Conservation (phyloP, 805 yeast species). For the Lipomyces sp. region DNA sequence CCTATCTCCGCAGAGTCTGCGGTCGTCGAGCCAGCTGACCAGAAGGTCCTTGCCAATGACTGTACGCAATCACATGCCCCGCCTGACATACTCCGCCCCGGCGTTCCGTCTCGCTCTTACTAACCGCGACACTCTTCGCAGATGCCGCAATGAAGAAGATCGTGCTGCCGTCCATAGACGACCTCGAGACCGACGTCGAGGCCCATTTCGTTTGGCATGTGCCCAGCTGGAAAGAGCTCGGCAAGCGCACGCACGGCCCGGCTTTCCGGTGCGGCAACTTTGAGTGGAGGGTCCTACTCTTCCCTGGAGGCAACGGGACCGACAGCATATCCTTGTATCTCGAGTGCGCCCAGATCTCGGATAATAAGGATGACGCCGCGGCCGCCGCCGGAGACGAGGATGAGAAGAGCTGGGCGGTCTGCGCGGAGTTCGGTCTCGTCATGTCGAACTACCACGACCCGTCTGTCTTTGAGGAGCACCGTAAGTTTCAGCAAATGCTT, state of each 20-base stretch:
- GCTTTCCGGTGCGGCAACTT: constrained; percentile 35
- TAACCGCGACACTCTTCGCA: not conserved
- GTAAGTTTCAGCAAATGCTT: constrained; percentile 1
- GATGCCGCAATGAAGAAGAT: constrained; percentile 19
- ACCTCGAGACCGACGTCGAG: constrained; percentile 32
- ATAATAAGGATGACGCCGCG: not conserved
- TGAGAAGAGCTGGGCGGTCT: constrained; percentile 65
- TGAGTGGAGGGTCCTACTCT: constrained; percentile 56
- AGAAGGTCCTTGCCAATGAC: not conserved
- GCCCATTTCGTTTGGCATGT: constrained; percentile 38
- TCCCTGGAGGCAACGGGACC: constrained; percentile 56
- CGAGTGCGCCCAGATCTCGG: constrained; percentile 55
- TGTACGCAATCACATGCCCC: not conserved
- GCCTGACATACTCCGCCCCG: too few species aligned
- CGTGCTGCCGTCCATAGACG: constrained; percentile 29
- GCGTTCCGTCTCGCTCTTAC: too few species aligned
- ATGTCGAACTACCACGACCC: constrained; percentile 80
- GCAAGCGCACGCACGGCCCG: constrained; percentile 37
- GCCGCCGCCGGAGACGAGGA: constrained; percentile 37
- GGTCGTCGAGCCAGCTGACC: not conserved
- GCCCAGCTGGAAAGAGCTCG: constrained; percentile 40
- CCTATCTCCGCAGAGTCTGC: not conserved
- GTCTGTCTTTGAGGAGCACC: constrained; percentile 53
- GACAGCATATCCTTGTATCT: constrained; percentile 68
- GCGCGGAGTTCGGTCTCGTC: constrained; percentile 85